phyloP scores from a whole-genome alignment of 495 filamentous ascomycete genomes.

The Neohortaea acidophila region DNA sequence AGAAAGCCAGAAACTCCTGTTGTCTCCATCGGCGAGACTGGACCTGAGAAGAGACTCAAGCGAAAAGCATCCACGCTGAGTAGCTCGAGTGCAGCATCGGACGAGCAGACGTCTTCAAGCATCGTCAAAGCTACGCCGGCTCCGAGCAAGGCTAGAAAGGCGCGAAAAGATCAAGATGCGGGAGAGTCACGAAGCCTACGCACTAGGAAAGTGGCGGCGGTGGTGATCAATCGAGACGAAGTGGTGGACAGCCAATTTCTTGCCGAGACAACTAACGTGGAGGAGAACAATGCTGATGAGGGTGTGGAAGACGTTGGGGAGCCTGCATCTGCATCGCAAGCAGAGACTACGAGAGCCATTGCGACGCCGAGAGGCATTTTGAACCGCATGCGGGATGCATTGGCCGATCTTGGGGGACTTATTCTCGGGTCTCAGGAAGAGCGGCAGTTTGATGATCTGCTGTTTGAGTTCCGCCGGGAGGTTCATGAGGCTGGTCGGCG shows the following conservation, averaged over 20 bases:
- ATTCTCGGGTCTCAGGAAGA: slow-evolving; percentile 23
- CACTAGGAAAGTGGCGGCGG: background rate
- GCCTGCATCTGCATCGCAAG: too few relatives aligned
- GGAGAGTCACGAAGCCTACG: slow-evolving; percentile 1
- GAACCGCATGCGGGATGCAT: slow-evolving; percentile 14
- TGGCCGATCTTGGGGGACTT: slow-evolving; percentile 16
- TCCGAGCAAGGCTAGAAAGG: slow-evolving; percentile 15
- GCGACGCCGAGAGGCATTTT: slow-evolving; percentile 18
- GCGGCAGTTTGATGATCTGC: slow-evolving; percentile 24
- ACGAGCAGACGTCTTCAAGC: slow-evolving; percentile 7
- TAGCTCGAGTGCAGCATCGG: slow-evolving; percentile 5
- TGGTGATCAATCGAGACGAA: background rate
- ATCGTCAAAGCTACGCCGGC: slow-evolving; percentile 20
- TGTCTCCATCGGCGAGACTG: background rate
- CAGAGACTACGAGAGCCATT: too few relatives aligned
- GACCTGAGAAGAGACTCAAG: slow-evolving; percentile 11
- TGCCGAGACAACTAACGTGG: background rate
- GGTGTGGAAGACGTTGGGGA: too few relatives aligned
- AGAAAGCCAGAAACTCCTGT: slow-evolving; percentile 4
- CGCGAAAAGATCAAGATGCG: slow-evolving; percentile 3
- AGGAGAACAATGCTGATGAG: background rate
- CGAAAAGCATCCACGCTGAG: slow-evolving; percentile 13
- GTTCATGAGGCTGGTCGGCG: slow-evolving; percentile 23
- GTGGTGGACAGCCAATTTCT: background rate
- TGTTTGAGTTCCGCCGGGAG: slow-evolving; percentile 22